Evolutionary conservation across 306 rosid genomes (phyloP), one percentile per base, ranked within the genome.

Genomic region (Vachellia collinsii): DNA sequence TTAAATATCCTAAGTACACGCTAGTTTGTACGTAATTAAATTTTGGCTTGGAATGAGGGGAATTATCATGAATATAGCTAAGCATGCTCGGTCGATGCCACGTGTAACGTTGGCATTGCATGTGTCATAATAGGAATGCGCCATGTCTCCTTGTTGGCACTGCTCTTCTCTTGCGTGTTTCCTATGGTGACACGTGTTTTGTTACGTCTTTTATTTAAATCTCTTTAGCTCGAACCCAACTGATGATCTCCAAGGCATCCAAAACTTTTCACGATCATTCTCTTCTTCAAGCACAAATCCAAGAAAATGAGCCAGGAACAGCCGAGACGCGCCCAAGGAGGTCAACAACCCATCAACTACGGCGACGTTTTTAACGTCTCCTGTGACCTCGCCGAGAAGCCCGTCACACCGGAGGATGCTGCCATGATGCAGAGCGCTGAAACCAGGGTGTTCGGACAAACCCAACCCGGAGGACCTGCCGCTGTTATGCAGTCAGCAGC

Each of bases 351-450:
- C 9, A 80, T 92, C 75, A 94, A 81, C 67, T 91, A 90, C 83
- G 92, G 91, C 63, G 94, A 90, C 84, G 88, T 91, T 73, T 91
- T 89, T 38, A 36, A 73, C 5, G 89, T 94, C 43, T 84, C 87
- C 80, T 90, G 92, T 62, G 94, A 91, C 11, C 93, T 90, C 2
- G 91, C 92, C 0, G 16, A 87, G 54, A 83, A 86, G 86, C 77
- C 89, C 0, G 67, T 94, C 20, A 83, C 92, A 5, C 97, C 94
- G 0, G 86, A 75, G 47, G 94, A 94, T 13, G 97, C 97, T 1
- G 85, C 88, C 73, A 91, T 90, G 97, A 92, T 94, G 97, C 92
- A 92, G 82, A 88, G 90, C 0, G 94, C 94, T 0, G 97, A 92
- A 76, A 58, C 80, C 51, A 25, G 80, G 61, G 89, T 87, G 47